Evolutionary conservation across 352 stramenopile species (phyloP), one percentile per base, ranked within the genome.

Genomic region (Globisporangium alternatum): DNA sequence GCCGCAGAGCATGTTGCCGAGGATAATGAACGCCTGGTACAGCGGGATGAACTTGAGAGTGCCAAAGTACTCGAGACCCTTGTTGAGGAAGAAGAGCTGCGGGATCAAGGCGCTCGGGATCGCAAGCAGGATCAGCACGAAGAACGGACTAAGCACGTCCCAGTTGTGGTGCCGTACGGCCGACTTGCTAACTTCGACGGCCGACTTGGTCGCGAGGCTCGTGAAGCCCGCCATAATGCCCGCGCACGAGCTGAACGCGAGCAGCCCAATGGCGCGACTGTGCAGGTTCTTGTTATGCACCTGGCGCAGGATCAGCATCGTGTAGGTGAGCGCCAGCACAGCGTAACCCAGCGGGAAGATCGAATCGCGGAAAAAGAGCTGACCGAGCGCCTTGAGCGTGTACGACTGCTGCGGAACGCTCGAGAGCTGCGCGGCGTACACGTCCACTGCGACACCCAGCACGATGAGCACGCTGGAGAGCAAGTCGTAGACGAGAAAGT

Each of bases 21-120:
- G 69, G 65, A 92, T 92, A 63, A 92, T 90, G 71, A 92, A 92
- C 19, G 83, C 83, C 60, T 92, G 83, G 68, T 92, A 92, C 33
- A 92, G 62, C 64, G 83, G 83, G 62, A 92, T 89, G 60, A 90
- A 92, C 65, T 90, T 88, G 58, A 92, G 78, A 48, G 83, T 92
- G 17, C 83, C 83, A 48, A 90, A 90, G 64, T 80, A 85, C 69
- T 89, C 83, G 56, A 92, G 77, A 0, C 83, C 83, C 33, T 89
- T 87, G 74, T 92, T 92, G 9, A 92, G 66, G 61, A 92, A 89
- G 63, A 88, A 92, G 7, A 92, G 66, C 66, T 92, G 83, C 51
- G 81, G 78, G 7, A 89, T 69, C 6, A 92, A 59, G 22, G 80
- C 80, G 21, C 67, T 78, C 15, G 83, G 83, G 47, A 92, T 84